phyloP scores from a whole-genome alignment of 2,329 filamentous ascomycete species.

The Cercospora canescens region DNA sequence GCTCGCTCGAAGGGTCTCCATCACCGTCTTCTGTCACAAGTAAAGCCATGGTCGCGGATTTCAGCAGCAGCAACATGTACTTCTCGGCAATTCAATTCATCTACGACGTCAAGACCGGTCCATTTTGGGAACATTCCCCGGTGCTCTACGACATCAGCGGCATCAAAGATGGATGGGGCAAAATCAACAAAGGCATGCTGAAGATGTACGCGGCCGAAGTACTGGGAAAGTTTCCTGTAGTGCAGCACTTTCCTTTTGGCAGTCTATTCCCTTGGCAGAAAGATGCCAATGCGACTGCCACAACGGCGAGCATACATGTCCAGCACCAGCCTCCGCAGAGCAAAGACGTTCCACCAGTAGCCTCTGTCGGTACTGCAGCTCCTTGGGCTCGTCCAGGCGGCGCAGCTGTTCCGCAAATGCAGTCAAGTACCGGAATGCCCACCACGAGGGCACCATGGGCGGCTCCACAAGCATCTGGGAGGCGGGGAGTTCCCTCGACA shows the following conservation, averaged over 20 bases:
- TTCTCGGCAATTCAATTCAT: slow-evolving; percentile 97
- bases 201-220: slow-evolving; percentile 99
- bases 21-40: slow-evolving; percentile 66
- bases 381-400: slow-evolving; percentile 30
- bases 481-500: neutral
- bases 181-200: slow-evolving; percentile 96
- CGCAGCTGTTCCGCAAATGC: slow-evolving; percentile 25
- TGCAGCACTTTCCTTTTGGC: slow-evolving; percentile 77
- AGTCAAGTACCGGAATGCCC: slow-evolving; percentile 31
- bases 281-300: slow-evolving; percentile 43
- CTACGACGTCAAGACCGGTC: slow-evolving; percentile 92
- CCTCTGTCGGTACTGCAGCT: slow-evolving; percentile 26
- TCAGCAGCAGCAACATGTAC: slow-evolving; percentile 64
- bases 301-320: slow-evolving; percentile 27
- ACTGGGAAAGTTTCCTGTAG: slow-evolving; percentile 92
- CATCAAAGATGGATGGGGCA: slow-evolving; percentile 86
- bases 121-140: slow-evolving; percentile 92
- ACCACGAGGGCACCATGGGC: slow-evolving; percentile 33
- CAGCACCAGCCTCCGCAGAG: slow-evolving; percentile 33
- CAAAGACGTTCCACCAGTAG: slow-evolving; percentile 25
- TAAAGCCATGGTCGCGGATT: slow-evolving; percentile 41
- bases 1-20: slow-evolving; percentile 68
- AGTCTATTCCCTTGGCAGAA: slow-evolving; percentile 51
- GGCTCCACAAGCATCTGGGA: neutral
- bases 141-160: slow-evolving; percentile 94